Conservation (phyloP, 2,329 filamentous ascomycete species). For the Diaporthe caulivora region DNA sequence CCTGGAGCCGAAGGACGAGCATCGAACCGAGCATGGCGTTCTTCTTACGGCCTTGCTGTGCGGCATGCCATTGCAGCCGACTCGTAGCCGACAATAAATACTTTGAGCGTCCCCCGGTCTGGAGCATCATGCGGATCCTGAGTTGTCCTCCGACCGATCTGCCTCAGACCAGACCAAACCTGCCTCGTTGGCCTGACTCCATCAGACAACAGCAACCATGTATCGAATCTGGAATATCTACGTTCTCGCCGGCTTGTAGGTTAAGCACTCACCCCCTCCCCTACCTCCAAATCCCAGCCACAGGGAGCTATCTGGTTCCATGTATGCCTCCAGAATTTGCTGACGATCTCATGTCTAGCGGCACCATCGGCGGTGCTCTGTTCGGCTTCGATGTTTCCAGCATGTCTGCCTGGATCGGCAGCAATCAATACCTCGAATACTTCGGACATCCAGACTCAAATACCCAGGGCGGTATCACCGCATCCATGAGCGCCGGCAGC, state of each 20-base stretch:
- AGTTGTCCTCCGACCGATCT: not conserved
- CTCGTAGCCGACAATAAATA: constrained; percentile 27
- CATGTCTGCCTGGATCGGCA: constrained; percentile 78
- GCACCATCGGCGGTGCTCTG: constrained; percentile 70
- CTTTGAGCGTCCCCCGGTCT: constrained; percentile 1
- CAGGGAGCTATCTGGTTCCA: not conserved
- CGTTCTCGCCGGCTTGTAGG: constrained; percentile 32
- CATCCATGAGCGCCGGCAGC: constrained; percentile 80
- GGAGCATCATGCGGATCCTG: not conserved
- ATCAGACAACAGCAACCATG: constrained; percentile 31
- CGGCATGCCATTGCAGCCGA: not conserved
- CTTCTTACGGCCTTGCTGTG: not conserved
- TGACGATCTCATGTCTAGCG: constrained; percentile 22
- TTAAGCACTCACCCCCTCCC: not conserved
- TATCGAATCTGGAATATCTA: constrained; percentile 41
- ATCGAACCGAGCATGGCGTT: constrained; percentile 16
- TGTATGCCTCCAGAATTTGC: not conserved
- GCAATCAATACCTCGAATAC: constrained; percentile 38
- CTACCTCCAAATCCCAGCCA: not conserved
- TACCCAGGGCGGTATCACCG: constrained; percentile 76
- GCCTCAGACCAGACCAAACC: constrained; percentile 4
- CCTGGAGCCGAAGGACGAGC: constrained; percentile 17
- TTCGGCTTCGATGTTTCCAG: constrained; percentile 86
- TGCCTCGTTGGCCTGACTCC: not conserved
- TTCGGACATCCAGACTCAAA: constrained; percentile 52